A percentile compares a stretch with the other conserved stretches of the same genome.
Conservation (phyloP, 495 filamentous ascomycete species). For the Apiosordaria backusii region DNA sequence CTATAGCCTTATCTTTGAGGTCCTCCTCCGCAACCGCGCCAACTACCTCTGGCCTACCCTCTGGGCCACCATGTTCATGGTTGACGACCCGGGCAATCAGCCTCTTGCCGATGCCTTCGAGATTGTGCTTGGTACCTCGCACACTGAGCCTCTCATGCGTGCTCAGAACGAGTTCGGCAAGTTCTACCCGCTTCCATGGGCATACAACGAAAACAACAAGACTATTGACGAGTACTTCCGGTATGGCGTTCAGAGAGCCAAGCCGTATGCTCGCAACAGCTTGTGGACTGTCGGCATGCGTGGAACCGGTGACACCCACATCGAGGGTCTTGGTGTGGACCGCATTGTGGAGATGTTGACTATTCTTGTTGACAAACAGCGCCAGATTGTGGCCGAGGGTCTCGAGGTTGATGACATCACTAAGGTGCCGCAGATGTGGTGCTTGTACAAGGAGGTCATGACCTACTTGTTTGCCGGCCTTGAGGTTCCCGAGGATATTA, state of each 20-base stretch:
- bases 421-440: conserved; percentile 67
- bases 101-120: conserved; percentile 67
- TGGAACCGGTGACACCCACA: conserved; percentile 62
- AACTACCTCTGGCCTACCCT: conserved; percentile 75
- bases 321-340: conserved; percentile 51
- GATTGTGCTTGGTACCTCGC: conserved; percentile 66
- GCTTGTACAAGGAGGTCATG: conserved; percentile 69
- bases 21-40: conserved; percentile 63
- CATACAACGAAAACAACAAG: conserved; percentile 62
- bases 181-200: conserved; percentile 58
- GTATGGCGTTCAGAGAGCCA: conserved; percentile 62
- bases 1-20: conserved; percentile 67
- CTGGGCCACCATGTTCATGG: conserved; percentile 67
- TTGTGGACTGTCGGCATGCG: conserved; percentile 73
- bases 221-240: conserved; percentile 63
- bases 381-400: conserved; percentile 53
- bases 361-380: conserved; percentile 57
- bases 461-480: conserved; percentile 64
- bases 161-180: conserved; percentile 66
- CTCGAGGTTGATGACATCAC: conserved; percentile 48
- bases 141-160: conserved; percentile 72
- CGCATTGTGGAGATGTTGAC: conserved; percentile 56
- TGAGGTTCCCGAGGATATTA: conserved; percentile 67
- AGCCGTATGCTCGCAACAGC: conserved; percentile 58
- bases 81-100: conserved; percentile 66